A percentile compares a stretch with the other conserved stretches of the same genome.
These are phyloP conservation scores for Colletotrichum falcatum DNA, from an alignment of 2,329 filamentous ascomycete genomes.

Conservation along the genomic window DNA sequence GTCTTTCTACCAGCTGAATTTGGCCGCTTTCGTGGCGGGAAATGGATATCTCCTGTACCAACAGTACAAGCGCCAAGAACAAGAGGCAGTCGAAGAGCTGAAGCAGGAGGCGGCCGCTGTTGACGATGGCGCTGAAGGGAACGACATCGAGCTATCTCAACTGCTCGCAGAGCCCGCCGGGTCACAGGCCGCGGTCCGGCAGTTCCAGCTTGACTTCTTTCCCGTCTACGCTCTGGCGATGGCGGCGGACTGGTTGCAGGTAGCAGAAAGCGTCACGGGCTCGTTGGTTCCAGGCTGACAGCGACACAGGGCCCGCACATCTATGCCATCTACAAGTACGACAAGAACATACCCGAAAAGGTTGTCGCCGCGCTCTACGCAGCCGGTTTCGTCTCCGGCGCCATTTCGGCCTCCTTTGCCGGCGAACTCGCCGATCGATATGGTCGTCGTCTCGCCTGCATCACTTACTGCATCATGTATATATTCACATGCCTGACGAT, in stretches of 20 bases:
- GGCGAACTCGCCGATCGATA: conserved; percentile 56
- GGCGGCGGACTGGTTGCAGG: conserved; percentile 51
- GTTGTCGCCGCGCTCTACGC: conserved; percentile 59
- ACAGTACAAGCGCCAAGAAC: conserved; percentile 41
- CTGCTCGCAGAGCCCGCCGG: conserved; percentile 26
- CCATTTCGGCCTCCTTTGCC: conserved; percentile 56
- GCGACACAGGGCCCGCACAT: conserved; percentile 57
- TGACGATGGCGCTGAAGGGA: conserved; percentile 26
- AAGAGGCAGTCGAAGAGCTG: conserved; percentile 19
- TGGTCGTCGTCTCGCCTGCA: conserved; percentile 63
- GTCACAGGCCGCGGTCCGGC: conserved; percentile 31
- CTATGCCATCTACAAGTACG: conserved; percentile 65
- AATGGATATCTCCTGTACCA: conserved; percentile 45
- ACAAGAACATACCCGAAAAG: conserved; percentile 58
- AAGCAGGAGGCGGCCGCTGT: conserved; percentile 32
- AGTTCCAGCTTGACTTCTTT: conserved; percentile 45
- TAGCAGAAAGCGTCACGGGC: conserved; percentile 18
- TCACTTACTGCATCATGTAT: conserved; percentile 66
- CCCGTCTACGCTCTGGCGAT: conserved; percentile 48
- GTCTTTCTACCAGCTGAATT: conserved; percentile 45
- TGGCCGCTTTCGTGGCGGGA: conserved; percentile 43
- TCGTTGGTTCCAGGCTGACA: conserved; percentile 7
- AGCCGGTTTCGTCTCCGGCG: conserved; percentile 62
- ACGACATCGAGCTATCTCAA: conserved; percentile 29
- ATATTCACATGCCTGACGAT: conserved; percentile 64